A percentile compares a stretch with the other conserved stretches of the same genome.
Conservation (phyloP, 768 basidiomycete species). For the Scleroderma bovista region DNA sequence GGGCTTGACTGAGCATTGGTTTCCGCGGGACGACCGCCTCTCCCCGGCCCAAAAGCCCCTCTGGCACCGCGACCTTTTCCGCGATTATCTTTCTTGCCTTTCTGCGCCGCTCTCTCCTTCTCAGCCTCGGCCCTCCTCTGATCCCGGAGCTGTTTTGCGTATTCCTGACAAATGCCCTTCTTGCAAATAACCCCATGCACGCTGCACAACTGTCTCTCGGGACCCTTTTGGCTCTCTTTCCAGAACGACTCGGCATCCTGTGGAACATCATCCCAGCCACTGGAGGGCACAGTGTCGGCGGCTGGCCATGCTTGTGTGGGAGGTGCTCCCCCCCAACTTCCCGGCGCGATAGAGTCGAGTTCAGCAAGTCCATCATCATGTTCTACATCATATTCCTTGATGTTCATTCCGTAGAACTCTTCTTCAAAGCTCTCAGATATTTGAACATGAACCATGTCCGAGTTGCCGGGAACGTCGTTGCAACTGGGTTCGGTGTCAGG, state of each 20-base stretch:
- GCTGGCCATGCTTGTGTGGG: slow-evolving; percentile 2
- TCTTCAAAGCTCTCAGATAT: slow-evolving; percentile 24
- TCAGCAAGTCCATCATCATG: slow-evolving; percentile 11
- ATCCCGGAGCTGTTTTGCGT: slow-evolving; percentile 22
- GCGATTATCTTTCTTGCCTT: slow-evolving; percentile 8
- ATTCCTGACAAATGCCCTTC: slow-evolving; percentile 33
- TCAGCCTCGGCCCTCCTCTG: slow-evolving; percentile 10
- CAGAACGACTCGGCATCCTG: slow-evolving; percentile 21
- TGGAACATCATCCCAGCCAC: slow-evolving; percentile 11
- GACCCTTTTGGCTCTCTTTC: slow-evolving; percentile 8
- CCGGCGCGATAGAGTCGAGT: slow-evolving; percentile 23
- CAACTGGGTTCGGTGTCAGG: slow-evolving; percentile 24
- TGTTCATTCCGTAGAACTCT: slow-evolving; percentile 22
- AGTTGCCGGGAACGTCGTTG: slow-evolving; percentile 21
- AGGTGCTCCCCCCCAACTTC: slow-evolving; percentile 16
- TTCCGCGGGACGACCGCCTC: neutral
- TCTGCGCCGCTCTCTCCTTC: slow-evolving; percentile 17
- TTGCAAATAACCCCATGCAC: slow-evolving; percentile 32
- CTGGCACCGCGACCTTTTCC: slow-evolving; percentile 6
- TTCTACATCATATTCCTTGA: slow-evolving; percentile 2
- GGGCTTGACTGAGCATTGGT: slow-evolving; percentile 6
- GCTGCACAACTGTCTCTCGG: slow-evolving; percentile 16
- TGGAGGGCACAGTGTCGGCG: neutral
- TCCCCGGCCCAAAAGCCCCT: slow-evolving; percentile 1
- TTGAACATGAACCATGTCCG: slow-evolving; percentile 13